Evolutionary conservation across 129 eudicot genomes (phyloP).

Genomic region (Cynara cardunculus): DNA sequence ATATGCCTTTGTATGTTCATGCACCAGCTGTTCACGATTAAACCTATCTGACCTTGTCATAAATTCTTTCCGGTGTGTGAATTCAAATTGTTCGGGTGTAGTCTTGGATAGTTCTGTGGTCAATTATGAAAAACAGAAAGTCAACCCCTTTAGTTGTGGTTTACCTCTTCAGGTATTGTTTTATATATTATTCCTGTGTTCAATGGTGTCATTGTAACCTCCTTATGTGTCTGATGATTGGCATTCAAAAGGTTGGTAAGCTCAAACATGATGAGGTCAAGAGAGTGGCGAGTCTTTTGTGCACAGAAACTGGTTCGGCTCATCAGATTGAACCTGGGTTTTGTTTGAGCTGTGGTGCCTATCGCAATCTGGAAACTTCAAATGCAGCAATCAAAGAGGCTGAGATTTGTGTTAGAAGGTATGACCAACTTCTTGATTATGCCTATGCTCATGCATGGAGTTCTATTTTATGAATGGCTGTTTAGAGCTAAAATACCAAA

Average conservation of each 20-base stretch:
- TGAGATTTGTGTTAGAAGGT: slow-evolving; percentile 47
- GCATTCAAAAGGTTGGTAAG: slow-evolving; percentile 36
- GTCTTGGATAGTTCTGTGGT: slow-evolving; percentile 46
- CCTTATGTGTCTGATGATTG: slow-evolving; percentile 8
- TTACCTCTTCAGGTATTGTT: slow-evolving; percentile 39
- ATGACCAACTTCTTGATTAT: background rate
- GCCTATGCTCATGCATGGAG: background rate
- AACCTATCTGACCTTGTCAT: slow-evolving; percentile 79
- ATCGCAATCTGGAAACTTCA: slow-evolving; percentile 43
- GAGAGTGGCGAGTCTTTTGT: slow-evolving; percentile 43
- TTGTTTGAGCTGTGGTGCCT: slow-evolving; percentile 63
- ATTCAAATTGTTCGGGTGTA: slow-evolving; percentile 64
- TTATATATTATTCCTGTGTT: slow-evolving; percentile 5
- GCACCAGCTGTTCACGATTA: slow-evolving; percentile 59
- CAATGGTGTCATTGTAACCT: background rate
- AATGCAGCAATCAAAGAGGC: slow-evolving; percentile 36
- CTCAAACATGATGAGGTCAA: slow-evolving; percentile 31
- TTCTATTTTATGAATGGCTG: background rate
- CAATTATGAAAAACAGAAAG: slow-evolving; percentile 47
- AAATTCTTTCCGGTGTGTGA: slow-evolving; percentile 58
- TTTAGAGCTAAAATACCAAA: background rate
- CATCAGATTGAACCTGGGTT: slow-evolving; percentile 40
- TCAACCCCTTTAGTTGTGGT: slow-evolving; percentile 22
- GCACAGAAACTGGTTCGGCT: slow-evolving; percentile 28
- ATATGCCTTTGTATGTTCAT: slow-evolving; percentile 70